Conservation (phyloP, 768 basidiomycete genomes). For the Mycena galopus region DNA sequence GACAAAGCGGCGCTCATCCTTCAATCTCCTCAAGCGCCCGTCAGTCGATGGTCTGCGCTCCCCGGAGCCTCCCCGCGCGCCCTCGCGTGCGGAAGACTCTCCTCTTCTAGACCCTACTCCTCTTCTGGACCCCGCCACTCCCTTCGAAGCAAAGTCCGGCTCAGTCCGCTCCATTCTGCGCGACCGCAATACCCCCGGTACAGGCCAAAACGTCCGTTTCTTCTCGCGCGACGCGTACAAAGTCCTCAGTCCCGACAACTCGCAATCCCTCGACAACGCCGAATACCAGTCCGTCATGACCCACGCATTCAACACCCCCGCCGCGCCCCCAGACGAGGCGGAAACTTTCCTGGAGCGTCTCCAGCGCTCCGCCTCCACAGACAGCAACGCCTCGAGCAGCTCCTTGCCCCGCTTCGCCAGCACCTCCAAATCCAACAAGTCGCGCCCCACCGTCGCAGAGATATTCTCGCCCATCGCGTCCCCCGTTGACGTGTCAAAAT, state of each 20-base stretch:
- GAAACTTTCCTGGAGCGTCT: constrained; percentile 49
- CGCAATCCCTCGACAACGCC: constrained; percentile 57
- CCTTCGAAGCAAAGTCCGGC: constrained; percentile 55
- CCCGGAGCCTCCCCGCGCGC: constrained; percentile 33
- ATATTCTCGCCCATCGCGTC: constrained; percentile 62
- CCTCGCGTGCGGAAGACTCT: constrained; percentile 35
- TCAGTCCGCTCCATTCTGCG: constrained; percentile 82
- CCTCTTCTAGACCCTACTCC: constrained; percentile 31
- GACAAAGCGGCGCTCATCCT: constrained; percentile 30
- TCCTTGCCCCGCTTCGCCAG: constrained; percentile 49
- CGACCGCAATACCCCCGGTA: constrained; percentile 78
- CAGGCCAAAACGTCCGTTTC: constrained; percentile 85
- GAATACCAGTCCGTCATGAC: constrained; percentile 50
- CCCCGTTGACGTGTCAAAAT: constrained; percentile 40
- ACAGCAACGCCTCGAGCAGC: constrained; percentile 43
- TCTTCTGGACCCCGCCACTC: constrained; percentile 48
- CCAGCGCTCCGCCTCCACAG: constrained; percentile 42
- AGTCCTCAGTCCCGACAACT: constrained; percentile 76
- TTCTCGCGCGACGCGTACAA: constrained; percentile 79
- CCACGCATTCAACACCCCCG: constrained; percentile 44
- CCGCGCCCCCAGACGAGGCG: constrained; percentile 34
- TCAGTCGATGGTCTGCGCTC: constrained; percentile 52
- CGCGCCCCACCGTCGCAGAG: constrained; percentile 61
- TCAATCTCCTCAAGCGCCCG: constrained; percentile 40
- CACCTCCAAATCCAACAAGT: constrained; percentile 46